Evolutionary conservation across 1,284 basidiomycete genomes (phyloP), one percentile per base, ranked within the genome.

Genomic region (Sporisorium iseilematis-ciliati): DNA sequence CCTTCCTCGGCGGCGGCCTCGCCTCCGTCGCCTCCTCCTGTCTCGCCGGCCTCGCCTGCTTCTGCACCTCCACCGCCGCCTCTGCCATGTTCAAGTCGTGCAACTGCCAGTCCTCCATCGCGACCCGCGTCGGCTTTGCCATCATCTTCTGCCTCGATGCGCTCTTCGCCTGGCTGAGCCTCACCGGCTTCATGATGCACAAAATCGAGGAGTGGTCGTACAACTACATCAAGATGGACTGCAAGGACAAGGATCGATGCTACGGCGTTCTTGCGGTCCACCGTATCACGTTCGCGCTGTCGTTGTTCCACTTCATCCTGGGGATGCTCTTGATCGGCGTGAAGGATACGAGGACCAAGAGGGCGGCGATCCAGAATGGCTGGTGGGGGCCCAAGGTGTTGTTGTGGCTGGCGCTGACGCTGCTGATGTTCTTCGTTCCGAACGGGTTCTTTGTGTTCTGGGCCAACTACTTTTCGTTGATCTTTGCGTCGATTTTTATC

Each of bases 321-420:
- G 91, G 93, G 62, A 81, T 90, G 0, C 88, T 91, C 23, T 90
- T 99, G 31, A 89, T 97, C 68, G 94, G 94, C 26, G 92, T 99
- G 7, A 90, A 90, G 78, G 92, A 95, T 82, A 97, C 97, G 6
- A 90, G 91, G 66, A 91, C 94, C 68, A 95, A 93, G 85, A 90
- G 96, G 21, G 93, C 96, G 1, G 91, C 94, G 12, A 91, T 99
- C 65, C 96, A 99, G 88, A 99, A 99, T 85, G 96, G 96, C 2
- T 99, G 95, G 95, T 99, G 96, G 96, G 96, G 96, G 38, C 95
- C 95, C 14, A 99, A 99, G 85, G 91, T 94, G 38, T 88, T 97
- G 51, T 87, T 92, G 6, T 95, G 93, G 93, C 81, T 95, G 26
- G 79, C 92, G 61, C 89, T 96, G 57, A 87, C 96, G 65, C 87